Conservation (phyloP, 352 stramenopile genomes). For the Globisporangium nunn region DNA sequence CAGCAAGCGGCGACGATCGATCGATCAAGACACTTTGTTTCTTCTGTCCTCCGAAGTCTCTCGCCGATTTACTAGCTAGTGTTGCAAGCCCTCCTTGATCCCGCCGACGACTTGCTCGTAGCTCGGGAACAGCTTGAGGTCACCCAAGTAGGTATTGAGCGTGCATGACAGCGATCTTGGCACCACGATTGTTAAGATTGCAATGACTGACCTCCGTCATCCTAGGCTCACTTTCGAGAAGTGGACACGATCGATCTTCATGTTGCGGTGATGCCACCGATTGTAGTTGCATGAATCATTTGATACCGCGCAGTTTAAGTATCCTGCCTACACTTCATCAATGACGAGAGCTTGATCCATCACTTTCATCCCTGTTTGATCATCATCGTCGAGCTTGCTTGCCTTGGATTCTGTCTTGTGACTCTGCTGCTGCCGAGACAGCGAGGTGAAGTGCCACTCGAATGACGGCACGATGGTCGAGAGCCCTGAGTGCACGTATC, state of each 20-base stretch:
- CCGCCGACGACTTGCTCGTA: slow-evolving; percentile 78
- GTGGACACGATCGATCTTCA: too few relatives aligned
- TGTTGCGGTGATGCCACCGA: too few relatives aligned
- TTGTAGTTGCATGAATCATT: not conserved
- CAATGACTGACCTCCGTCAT: slow-evolving; percentile 38
- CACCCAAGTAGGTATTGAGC: slow-evolving; percentile 83
- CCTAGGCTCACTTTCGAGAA: too few relatives aligned
- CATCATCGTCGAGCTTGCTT: not conserved
- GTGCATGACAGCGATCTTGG: slow-evolving; percentile 71
- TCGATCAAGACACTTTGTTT: not conserved
- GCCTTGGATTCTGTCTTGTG: not conserved
- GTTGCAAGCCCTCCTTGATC: slow-evolving; percentile 56
- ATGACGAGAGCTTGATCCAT: not conserved
- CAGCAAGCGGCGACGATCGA: too few relatives aligned
- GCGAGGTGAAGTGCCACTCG: not conserved
- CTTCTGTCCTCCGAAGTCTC: not conserved
- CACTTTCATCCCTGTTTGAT: not conserved
- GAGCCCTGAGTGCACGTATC: slow-evolving; percentile 8
- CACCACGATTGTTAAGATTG: slow-evolving; percentile 60
- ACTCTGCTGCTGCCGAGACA: slow-evolving; percentile 4
- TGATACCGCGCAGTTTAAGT: too few relatives aligned
- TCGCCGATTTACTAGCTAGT: slow-evolving; percentile 2
- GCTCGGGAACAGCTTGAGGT: slow-evolving; percentile 68
- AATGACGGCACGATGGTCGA: slow-evolving; percentile 7
- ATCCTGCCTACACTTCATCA: not conserved